These are phyloP conservation scores for Periconia sp. DNA, from an alignment of 2,329 filamentous ascomycete genomes.

Conservation along the genomic window DNA sequence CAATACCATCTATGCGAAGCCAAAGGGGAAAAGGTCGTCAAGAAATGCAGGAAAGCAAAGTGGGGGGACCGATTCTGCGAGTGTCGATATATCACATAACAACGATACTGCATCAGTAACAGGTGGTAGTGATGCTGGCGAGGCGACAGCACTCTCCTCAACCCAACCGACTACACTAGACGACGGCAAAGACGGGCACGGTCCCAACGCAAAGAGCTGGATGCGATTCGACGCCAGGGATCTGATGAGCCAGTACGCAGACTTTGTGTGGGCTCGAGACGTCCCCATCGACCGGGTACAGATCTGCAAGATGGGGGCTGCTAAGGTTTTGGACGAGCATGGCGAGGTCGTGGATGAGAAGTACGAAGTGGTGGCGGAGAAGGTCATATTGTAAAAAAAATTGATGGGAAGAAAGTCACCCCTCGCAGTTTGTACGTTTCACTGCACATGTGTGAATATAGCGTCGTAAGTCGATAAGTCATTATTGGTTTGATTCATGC, in stretches of 20 bases:
- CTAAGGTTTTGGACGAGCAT: constrained; percentile 56
- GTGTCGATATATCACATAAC: background rate
- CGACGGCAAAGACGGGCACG: constrained; percentile 26
- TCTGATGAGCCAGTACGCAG: constrained; percentile 58
- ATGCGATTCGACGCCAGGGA: constrained; percentile 46
- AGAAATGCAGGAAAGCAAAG: constrained; percentile 2
- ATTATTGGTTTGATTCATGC: too few species aligned
- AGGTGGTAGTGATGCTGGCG: constrained; percentile 3
- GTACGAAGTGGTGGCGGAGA: constrained; percentile 53
- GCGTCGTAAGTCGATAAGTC: too few species aligned
- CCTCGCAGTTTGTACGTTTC: too few species aligned
- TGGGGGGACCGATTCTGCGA: background rate
- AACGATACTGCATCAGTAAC: constrained; percentile 9
- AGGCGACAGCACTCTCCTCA: constrained; percentile 6
- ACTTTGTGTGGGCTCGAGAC: constrained; percentile 70
- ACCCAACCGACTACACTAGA: background rate
- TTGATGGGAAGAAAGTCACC: too few species aligned
- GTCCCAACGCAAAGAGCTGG: constrained; percentile 36
- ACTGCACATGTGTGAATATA: too few species aligned
- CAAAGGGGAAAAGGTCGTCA: constrained; percentile 33
- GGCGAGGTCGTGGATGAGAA: constrained; percentile 54
- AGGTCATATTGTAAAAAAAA: constrained; percentile 15
- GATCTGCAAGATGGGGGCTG: constrained; percentile 87
- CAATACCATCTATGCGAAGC: constrained; percentile 78
- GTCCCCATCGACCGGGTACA: constrained; percentile 70